Evolutionary conservation across 305 asterid genomes (phyloP), one percentile per base, ranked within the genome.

Genomic region (Plantago lanceolata): DNA sequence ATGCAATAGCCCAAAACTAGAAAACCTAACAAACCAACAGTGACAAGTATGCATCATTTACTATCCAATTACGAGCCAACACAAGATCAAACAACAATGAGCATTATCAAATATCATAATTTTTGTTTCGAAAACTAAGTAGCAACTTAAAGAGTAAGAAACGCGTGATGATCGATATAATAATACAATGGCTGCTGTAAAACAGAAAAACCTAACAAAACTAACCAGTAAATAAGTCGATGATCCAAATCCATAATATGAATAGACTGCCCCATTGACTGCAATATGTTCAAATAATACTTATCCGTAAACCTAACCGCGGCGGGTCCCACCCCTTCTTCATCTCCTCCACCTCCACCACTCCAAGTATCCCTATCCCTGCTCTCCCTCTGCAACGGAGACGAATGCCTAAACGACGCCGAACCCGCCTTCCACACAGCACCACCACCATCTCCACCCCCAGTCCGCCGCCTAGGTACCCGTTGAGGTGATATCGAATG

Each of bases 221-320:
- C 91, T 79, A 74, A 90, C 99, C 99, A 94, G 85, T 88, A 87
- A 71, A 86, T 81, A 52, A 94, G 74, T 40, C 84, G 86, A 66
- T 48, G 53, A 66, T 78, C 75, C 29, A 79, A 79, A 82, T 90
- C 96, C 78, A 83, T 70, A 81, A 94, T 83, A 71, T 94, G 96
- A 72, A 90, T 88, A 0, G 96, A 75, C 66, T 94, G 97, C 61
- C 96, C 97, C 95, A 94, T 94, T 29, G 99, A 90, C 82, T 94
- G 96, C 79, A 94, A 78, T 75, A 90, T 88, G 52, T 81, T 90
- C 88, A 85, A 79, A 74, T 90, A 88, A 78, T 94, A 96, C 74
- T 66, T 85, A 59, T 90, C 97, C 9, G 89, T 79, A 59, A 90
- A 82, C 72, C 76, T 80, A 71, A 76, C 82, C 6, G 89, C 78